These are phyloP conservation scores for Trichophaea hybrida DNA, from an alignment of 2,329 filamentous ascomycete species.

Conservation along the genomic window DNA sequence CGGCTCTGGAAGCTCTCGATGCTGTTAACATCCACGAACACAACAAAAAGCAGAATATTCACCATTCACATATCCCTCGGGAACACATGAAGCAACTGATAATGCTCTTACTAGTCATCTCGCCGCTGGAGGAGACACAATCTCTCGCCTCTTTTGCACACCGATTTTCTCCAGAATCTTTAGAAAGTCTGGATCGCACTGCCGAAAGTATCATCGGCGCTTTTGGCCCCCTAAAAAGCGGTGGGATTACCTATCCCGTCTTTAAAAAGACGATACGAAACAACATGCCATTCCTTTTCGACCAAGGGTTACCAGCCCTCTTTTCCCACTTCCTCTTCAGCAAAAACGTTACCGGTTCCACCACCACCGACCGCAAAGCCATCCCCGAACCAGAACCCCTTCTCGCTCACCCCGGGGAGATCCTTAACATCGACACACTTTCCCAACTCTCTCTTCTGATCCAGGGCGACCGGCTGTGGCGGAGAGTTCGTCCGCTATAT, in stretches of 20 bases:
- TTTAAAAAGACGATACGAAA: constrained; percentile 23
- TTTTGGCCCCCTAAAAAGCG: constrained; percentile 33
- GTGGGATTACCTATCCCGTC: constrained; percentile 20
- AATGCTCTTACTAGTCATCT: constrained; percentile 53
- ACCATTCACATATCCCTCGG: constrained; percentile 55
- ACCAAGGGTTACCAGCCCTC: constrained; percentile 46
- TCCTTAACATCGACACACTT: constrained; percentile 49
- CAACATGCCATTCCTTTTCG: constrained; percentile 46
- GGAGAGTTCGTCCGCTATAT: constrained; percentile 51
- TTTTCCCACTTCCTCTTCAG: constrained; percentile 67
- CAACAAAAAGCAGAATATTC: constrained; percentile 38
- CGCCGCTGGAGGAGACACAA: constrained; percentile 51
- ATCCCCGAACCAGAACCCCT: constrained; percentile 18
- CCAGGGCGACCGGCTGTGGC: constrained; percentile 48
- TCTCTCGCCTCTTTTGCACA: constrained; percentile 47
- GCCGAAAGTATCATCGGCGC: constrained; percentile 52
- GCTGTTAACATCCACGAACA: constrained; percentile 32
- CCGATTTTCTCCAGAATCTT: constrained; percentile 40
- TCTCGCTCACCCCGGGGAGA: constrained; percentile 36
- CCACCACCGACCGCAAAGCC: constrained; percentile 27
- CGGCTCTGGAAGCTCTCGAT: constrained; percentile 47
- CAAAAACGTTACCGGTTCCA: constrained; percentile 51
- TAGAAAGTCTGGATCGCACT: constrained; percentile 45
- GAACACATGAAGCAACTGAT: constrained; percentile 59
- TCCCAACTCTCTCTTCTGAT: constrained; percentile 63